A percentile compares a stretch with the other conserved stretches of the same genome.
Conservation (phyloP, 768 basidiomycete species). For the Glaciozyma antarctica region DNA sequence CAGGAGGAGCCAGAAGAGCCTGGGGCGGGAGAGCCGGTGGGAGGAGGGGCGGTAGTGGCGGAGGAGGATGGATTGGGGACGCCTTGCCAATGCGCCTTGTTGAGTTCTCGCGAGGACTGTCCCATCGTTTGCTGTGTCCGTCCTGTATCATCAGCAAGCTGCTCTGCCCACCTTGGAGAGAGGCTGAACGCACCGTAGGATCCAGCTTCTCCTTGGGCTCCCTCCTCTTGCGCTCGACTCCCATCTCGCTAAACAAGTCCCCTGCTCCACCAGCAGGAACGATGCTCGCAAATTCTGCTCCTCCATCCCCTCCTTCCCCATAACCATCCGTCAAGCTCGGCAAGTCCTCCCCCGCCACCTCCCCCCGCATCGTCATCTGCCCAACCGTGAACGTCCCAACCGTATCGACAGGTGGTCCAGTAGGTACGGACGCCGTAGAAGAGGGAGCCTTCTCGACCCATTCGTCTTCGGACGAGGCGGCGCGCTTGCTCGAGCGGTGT, state of each 20-base stretch:
- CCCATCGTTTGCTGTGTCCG: slow-evolving; percentile 50
- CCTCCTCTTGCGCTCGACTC: slow-evolving; percentile 62
- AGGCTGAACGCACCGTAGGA: slow-evolving; percentile 11
- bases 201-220: slow-evolving; percentile 38
- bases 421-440: slow-evolving; percentile 51
- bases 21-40: slow-evolving; percentile 46
- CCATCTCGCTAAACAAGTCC: slow-evolving; percentile 84
- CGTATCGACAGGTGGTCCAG: slow-evolving; percentile 52
- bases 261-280: slow-evolving; percentile 49
- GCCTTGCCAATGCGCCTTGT: slow-evolving; percentile 38
- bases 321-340: slow-evolving; percentile 38
- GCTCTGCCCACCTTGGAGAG: neutral
- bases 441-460: slow-evolving; percentile 79
- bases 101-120: slow-evolving; percentile 45
- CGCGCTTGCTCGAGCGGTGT: slow-evolving; percentile 15
- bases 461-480: slow-evolving; percentile 54
- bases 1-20: slow-evolving; percentile 90
- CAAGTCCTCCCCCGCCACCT: neutral
- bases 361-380: slow-evolving; percentile 18
- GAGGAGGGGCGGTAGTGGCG: slow-evolving; percentile 45
- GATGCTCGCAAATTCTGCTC: slow-evolving; percentile 11
- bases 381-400: slow-evolving; percentile 26
- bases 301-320: slow-evolving; percentile 35
- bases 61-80: slow-evolving; percentile 42
- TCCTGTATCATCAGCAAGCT: slow-evolving; percentile 50